A percentile compares a stretch with the other conserved stretches of the same genome.
These are phyloP conservation scores for Solanum boliviense DNA, from an alignment of 257 asterid genomes.

Conservation along the genomic window DNA sequence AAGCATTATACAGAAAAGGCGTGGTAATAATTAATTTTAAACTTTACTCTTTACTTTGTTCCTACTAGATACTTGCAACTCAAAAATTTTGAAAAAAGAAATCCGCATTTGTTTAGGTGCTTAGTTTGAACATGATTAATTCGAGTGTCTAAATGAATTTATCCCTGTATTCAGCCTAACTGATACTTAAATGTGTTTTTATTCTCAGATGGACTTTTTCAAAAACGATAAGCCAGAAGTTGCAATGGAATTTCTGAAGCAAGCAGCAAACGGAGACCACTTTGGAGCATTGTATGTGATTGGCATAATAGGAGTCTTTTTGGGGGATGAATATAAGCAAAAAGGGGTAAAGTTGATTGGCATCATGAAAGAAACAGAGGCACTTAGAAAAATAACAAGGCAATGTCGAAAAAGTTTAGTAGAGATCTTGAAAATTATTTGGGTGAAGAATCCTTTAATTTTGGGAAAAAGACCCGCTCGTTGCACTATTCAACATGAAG, in stretches of 20 bases:
- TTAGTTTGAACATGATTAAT: not conserved
- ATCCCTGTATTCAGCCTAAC: not conserved
- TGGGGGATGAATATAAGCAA: not conserved
- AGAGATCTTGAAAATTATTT: not conserved
- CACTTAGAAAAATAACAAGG: not conserved
- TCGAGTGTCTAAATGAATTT: not conserved
- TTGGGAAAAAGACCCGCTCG: not conserved
- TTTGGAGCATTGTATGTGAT: not conserved
- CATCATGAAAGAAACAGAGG: not conserved
- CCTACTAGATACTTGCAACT: not conserved
- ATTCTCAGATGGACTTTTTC: not conserved
- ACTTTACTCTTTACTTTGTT: not conserved
- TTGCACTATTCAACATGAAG: not conserved
- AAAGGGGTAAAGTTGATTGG: not conserved
- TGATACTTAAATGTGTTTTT: not conserved
- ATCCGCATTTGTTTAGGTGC: not conserved
- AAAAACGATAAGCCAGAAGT: not conserved
- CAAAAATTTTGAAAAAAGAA: not conserved
- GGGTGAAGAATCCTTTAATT: not conserved
- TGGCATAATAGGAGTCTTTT: not conserved
- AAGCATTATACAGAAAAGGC: not conserved
- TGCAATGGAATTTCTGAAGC: not conserved
- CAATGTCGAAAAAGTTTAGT: not conserved
- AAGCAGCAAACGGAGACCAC: not conserved
- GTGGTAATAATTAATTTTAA: not conserved